Base-by-base conservation (phyloP, 1,139 yeast species). In the Sugiyamaella castrensis region DNA sequence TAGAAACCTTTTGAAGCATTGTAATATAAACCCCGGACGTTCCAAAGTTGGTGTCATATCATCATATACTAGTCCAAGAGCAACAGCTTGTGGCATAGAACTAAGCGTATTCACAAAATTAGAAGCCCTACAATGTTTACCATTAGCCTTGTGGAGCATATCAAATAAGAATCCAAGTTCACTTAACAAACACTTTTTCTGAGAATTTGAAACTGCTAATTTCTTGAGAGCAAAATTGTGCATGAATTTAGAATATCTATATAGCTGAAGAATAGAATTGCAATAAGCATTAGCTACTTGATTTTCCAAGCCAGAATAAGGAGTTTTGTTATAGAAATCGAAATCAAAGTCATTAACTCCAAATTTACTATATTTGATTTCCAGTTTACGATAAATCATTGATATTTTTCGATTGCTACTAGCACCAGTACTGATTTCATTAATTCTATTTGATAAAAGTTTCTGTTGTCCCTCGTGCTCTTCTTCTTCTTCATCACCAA, bases 331-430 rank as follows among this genome's bases (percentile, higher is more conserved):
- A 71, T 86, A 92, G 59, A 82, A 84, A 48, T 79, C 82, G 63
- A 92, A 92, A 69, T 94, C 97, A 69, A 92, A 92, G 67, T 89
- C 97, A 58, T 85, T 89, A 28, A 94, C 91, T 15, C 98, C 98
- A 67, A 89, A 92, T 60, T 80, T 84, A 51, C 95, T 86, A 65
- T 91, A 91, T 41, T 85, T 79, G 53, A 92, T 87, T 53, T 85
- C 87, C 48, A 88, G 72, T 59, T 82, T 81, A 35, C 82, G 73
- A 67, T 85, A 92, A 33, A 91, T 85, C 50, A 83, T 83, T 0
- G 97, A 96, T 42, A 76, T 59, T 51, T 54, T 51, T 46, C 56
- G 54, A 30, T 53, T 53, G 32, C 50, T 56, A 43, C 55, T 58
- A n/a, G 53, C 57, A 32, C 55, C 57, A 28, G 5, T 5, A 19